Evolutionary conservation across 768 basidiomycete genomes (phyloP).

Genomic region (Tylopilus rubrobrunneus): DNA sequence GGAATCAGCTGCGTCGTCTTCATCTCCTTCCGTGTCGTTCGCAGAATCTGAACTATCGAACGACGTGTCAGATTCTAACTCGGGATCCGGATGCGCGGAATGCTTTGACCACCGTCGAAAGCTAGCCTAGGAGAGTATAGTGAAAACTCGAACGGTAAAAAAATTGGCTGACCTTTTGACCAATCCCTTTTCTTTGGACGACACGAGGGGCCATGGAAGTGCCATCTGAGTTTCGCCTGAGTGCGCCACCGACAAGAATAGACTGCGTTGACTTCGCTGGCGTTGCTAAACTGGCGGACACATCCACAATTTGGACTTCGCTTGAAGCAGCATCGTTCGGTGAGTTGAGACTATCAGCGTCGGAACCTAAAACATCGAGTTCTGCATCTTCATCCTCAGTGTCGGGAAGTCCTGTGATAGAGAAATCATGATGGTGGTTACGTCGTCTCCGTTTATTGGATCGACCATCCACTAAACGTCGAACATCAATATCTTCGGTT

Average conservation of each 20-base stretch:
- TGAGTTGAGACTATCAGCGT: slow-evolving; percentile 12
- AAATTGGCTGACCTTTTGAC: slow-evolving; percentile 40
- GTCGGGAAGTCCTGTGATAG: slow-evolving; percentile 6
- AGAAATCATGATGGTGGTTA: slow-evolving; percentile 31
- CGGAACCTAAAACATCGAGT: slow-evolving; percentile 30
- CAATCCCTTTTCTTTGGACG: slow-evolving; percentile 41
- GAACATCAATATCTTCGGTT: slow-evolving; percentile 56
- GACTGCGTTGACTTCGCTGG: slow-evolving; percentile 15
- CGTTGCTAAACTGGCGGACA: slow-evolving; percentile 5
- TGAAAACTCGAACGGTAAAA: slow-evolving; percentile 1
- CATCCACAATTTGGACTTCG: slow-evolving; percentile 15
- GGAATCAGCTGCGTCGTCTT: slow-evolving; percentile 15
- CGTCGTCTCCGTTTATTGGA: slow-evolving; percentile 48
- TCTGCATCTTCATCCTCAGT: slow-evolving; percentile 35
- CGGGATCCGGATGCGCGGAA: slow-evolving; percentile 26
- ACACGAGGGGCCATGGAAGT: slow-evolving; percentile 45
- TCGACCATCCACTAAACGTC: slow-evolving; percentile 47
- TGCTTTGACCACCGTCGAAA: slow-evolving; percentile 51
- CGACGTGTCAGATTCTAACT: slow-evolving; percentile 49
- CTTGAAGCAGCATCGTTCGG: not conserved
- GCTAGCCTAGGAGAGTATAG: slow-evolving; percentile 27
- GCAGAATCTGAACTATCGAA: slow-evolving; percentile 80
- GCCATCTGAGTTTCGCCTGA: slow-evolving; percentile 66
- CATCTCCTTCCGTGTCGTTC: slow-evolving; percentile 44
- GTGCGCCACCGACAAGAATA: slow-evolving; percentile 53